Evolutionary conservation across 1,139 yeast species (phyloP).

Genomic region (Candida smagusa): DNA sequence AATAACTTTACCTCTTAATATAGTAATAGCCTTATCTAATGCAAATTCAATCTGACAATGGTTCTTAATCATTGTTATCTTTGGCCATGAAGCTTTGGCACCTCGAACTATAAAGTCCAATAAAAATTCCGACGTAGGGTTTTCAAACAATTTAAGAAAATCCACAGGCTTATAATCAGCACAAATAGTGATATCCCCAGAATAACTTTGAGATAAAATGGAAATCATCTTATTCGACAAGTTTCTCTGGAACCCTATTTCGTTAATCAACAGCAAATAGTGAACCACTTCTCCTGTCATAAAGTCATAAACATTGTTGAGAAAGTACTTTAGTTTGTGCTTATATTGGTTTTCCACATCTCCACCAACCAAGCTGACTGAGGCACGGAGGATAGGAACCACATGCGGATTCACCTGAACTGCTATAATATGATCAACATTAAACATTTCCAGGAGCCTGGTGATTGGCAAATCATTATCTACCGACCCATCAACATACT

Average conservation of each 20-base stretch:
- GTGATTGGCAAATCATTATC: constrained; percentile 91
- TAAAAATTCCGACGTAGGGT: constrained; percentile 77
- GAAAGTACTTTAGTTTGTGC: constrained; percentile 50
- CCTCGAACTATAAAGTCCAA: constrained; percentile 75
- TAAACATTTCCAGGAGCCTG: constrained; percentile 89
- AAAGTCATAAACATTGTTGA: constrained; percentile 59
- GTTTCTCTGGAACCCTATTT: constrained; percentile 73
- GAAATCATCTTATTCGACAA: constrained; percentile 70
- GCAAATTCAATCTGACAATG: constrained; percentile 90
- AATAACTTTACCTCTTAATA: constrained; percentile 64
- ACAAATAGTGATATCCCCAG: constrained; percentile 89
- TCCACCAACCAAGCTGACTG: constrained; percentile 69
- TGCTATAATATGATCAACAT: constrained; percentile 94
- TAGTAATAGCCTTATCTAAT: constrained; percentile 71
- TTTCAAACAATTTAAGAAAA: constrained; percentile 60
- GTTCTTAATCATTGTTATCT: constrained; percentile 74
- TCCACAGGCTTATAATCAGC: constrained; percentile 68
- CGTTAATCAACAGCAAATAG: constrained; percentile 66
- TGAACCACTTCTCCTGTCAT: constrained; percentile 73
- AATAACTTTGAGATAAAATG: constrained; percentile 77
- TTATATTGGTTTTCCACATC: constrained; percentile 59
- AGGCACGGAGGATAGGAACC: constrained; percentile 73
- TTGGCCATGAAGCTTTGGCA: constrained; percentile 92
- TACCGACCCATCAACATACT: constrained; percentile 94
- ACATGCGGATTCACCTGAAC: constrained; percentile 97